phyloP scores from a whole-genome alignment of 2,329 filamentous ascomycete genomes.

The Zymoseptoria tritici region DNA sequence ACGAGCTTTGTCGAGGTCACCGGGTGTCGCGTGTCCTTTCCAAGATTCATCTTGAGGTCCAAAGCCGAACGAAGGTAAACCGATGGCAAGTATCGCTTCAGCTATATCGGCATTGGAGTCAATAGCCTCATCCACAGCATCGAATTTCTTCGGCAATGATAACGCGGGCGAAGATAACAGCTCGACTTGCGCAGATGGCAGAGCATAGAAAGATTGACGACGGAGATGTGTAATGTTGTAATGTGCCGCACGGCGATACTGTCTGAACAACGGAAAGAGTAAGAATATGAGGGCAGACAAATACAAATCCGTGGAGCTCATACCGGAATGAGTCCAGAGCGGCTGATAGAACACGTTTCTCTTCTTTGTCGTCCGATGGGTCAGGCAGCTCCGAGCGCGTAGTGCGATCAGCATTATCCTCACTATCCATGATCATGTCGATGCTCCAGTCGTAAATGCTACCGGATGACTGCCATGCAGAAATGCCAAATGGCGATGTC shows the following conservation, averaged over 20 bases:
- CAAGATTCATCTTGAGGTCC: conserved; percentile 47
- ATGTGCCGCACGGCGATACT: conserved; percentile 74
- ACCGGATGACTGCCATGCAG: neutral
- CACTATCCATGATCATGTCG: neutral
- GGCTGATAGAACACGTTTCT: conserved; percentile 69
- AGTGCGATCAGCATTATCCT: neutral
- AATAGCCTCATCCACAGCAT: conserved; percentile 77
- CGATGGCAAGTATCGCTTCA: conserved; percentile 64
- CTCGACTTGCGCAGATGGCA: conserved; percentile 76
- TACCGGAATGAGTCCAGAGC: conserved; percentile 87
- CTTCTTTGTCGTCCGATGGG: conserved; percentile 66
- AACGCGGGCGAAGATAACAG: conserved; percentile 76
- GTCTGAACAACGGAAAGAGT: conserved; percentile 16
- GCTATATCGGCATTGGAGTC: conserved; percentile 80
- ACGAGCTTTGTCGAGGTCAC: conserved; percentile 81
- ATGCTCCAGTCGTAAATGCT: neutral
- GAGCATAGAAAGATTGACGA: conserved; percentile 84
- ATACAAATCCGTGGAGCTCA: conserved; percentile 13
- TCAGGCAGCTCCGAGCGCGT: conserved; percentile 42
- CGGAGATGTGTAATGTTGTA: conserved; percentile 86
- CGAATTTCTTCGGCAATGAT: conserved; percentile 69
- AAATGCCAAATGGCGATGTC: neutral
- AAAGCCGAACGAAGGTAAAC: conserved; percentile 61
- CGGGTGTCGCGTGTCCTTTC: conserved; percentile 61
- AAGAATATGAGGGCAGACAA: conserved; percentile 2